A percentile compares a stretch with the other conserved stretches of the same genome.
Conservation (phyloP, 139 green algal species). For the Haematococcus lacustris region DNA sequence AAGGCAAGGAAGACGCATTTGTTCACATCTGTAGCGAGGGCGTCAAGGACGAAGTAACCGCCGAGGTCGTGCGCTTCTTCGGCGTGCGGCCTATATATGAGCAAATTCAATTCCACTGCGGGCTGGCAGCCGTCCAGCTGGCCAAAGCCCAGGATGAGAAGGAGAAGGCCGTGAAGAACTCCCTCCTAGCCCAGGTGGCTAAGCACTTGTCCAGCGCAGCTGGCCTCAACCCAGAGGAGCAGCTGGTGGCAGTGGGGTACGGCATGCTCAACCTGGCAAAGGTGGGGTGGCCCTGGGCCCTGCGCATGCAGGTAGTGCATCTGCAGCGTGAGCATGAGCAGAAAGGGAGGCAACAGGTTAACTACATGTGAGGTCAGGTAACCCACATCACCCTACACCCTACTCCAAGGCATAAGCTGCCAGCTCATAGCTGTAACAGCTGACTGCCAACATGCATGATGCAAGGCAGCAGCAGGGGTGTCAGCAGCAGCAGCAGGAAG, state of each 20-base stretch:
- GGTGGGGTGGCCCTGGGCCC: too few relatives aligned
- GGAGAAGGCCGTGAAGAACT: slow-evolving; percentile 14
- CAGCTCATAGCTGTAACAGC: too few relatives aligned
- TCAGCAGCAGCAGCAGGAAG: slow-evolving; percentile 1
- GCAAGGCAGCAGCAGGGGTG: too few relatives aligned
- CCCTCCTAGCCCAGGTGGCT: slow-evolving; percentile 26
- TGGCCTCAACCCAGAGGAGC: slow-evolving; percentile 35
- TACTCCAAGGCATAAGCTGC: too few relatives aligned
- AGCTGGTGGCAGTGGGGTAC: slow-evolving; percentile 53
- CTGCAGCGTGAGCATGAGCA: too few relatives aligned
- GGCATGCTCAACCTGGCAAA: slow-evolving; percentile 49
- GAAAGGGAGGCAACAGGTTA: too few relatives aligned
- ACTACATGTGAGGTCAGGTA: too few relatives aligned
- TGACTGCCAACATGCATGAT: too few relatives aligned
- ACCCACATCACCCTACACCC: too few relatives aligned
- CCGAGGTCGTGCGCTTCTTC: slow-evolving; percentile 32
- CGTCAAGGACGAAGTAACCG: slow-evolving; percentile 13
- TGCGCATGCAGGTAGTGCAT: too few relatives aligned
- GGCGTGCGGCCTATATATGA: slow-evolving; percentile 40
- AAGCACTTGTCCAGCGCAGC: slow-evolving; percentile 32
- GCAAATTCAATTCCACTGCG: slow-evolving; percentile 68
- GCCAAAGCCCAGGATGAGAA: slow-evolving; percentile 25
- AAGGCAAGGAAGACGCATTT: slow-evolving; percentile 30
- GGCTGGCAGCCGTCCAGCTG: slow-evolving; percentile 52
- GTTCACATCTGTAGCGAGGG: slow-evolving; percentile 24